A percentile compares a stretch with the other conserved stretches of the same genome.
phyloP scores from a whole-genome alignment of 352 stramenopile species.

The Globisporangium abappressorium region DNA sequence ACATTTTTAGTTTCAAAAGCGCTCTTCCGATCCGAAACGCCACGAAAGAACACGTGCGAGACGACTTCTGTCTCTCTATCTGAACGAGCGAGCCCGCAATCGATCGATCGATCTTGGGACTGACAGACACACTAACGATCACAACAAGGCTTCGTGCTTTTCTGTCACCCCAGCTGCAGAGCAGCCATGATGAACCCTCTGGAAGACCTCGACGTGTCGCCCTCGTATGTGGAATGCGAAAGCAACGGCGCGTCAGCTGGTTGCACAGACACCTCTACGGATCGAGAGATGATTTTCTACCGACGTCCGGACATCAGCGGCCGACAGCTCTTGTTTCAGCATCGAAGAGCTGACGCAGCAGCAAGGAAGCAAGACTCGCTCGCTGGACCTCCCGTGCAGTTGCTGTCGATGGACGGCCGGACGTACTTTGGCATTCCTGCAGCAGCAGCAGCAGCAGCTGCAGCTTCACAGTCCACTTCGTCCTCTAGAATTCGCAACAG shows the following conservation, averaged over 20 bases:
- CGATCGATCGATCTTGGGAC: neutral
- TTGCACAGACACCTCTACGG: neutral
- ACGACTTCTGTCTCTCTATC: neutral
- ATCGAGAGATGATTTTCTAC: conserved; percentile 44
- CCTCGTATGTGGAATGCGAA: conserved; percentile 4
- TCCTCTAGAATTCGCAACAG: neutral
- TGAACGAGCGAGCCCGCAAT: neutral
- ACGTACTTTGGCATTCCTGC: conserved; percentile 39
- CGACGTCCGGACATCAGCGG: conserved; percentile 42
- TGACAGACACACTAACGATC: neutral
- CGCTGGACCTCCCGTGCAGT: conserved; percentile 33
- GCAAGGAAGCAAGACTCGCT: neutral
- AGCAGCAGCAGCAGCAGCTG: neutral
- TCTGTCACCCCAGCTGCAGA: neutral
- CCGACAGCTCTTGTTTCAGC: conserved; percentile 23
- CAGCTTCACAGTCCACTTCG: no score
- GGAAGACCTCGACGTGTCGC: conserved; percentile 22
- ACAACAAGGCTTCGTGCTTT: neutral
- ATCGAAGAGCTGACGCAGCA: conserved; percentile 3
- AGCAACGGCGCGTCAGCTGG: neutral
- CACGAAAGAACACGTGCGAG: neutral
- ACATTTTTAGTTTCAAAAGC: neutral
- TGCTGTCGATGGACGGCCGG: conserved; percentile 43
- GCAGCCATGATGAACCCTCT: conserved; percentile 36
- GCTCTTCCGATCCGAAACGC: conserved; percentile 9